Percentiles rank a stretch among this genome's conserved stretches.
phyloP scores from a whole-genome alignment of 2,329 filamentous ascomycete genomes.

The Scorias spongiosa region DNA sequence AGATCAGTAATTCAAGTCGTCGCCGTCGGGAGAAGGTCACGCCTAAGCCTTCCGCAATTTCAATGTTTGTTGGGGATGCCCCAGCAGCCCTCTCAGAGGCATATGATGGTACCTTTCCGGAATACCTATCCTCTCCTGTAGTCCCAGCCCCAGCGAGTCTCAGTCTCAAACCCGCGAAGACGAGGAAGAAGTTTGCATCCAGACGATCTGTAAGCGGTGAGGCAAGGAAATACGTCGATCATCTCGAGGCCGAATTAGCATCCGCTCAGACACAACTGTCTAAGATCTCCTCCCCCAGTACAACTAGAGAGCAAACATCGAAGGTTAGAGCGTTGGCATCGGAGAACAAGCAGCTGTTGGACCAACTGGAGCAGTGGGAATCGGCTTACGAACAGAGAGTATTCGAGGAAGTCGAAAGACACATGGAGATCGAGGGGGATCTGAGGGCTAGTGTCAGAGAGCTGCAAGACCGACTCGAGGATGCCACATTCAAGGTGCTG shows the following conservation, averaged over 20 bases:
- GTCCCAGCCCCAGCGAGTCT: conserved; percentile 5
- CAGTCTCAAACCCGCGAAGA: conserved; percentile 7
- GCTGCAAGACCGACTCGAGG: conserved; percentile 18
- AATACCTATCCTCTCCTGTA: conserved; percentile 3
- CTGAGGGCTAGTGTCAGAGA: conserved; percentile 15
- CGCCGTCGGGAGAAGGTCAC: conserved; percentile 8
- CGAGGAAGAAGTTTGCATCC: conserved; percentile 9
- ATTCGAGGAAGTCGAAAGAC: conserved; percentile 17
- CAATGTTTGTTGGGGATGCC: conserved; percentile 1
- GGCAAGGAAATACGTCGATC: conserved; percentile 32
- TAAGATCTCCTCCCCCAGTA: conserved; percentile 25
- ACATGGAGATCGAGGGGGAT: conserved; percentile 13
- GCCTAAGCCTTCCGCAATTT: background rate
- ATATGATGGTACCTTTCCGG: conserved; percentile 5
- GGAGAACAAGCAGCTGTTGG: conserved; percentile 19
- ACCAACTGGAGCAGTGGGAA: conserved; percentile 24
- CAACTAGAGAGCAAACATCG: conserved; percentile 20
- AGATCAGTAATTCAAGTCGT: conserved; percentile 8
- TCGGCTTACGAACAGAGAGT: conserved; percentile 21
- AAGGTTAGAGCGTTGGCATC: conserved; percentile 22
- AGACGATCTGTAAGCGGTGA: conserved; percentile 24
- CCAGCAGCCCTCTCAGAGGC: conserved; percentile 1
- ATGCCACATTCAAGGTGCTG: conserved; percentile 14
- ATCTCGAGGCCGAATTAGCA: conserved; percentile 32
- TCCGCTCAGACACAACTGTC: conserved; percentile 25